Evolutionary conservation across 2,329 filamentous ascomycete species (phyloP).

Genomic region (Gyromitra esculenta): DNA sequence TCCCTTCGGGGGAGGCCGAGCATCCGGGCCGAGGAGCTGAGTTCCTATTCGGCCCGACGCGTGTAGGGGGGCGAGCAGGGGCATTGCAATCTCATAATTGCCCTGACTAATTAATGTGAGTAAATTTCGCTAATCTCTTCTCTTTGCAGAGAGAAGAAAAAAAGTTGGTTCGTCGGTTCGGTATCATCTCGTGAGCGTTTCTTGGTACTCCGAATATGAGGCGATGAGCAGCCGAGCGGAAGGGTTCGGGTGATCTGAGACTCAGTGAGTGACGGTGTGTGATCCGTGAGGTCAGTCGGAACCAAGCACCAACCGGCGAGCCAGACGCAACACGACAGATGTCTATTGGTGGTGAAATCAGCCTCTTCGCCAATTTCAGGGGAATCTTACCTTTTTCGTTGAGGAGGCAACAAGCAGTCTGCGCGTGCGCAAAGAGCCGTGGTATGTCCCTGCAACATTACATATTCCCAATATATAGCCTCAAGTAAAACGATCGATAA

Average conservation of each 20-base stretch:
- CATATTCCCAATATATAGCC: constrained; percentile 26
- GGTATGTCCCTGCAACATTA: constrained; percentile 35
- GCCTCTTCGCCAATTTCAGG: constrained; percentile 20
- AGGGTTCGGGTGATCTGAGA: constrained; percentile 45
- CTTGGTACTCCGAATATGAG: constrained; percentile 27
- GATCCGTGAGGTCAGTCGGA: constrained; percentile 44
- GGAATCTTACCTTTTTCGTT: constrained; percentile 2
- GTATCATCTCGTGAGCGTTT: constrained; percentile 30
- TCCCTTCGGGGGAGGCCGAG: background rate
- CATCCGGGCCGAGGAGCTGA: constrained; percentile 12
- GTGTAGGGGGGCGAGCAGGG: background rate
- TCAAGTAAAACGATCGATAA: constrained; percentile 29
- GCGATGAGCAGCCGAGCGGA: constrained; percentile 29
- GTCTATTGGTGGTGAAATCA: constrained; percentile 27
- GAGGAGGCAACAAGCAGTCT: background rate
- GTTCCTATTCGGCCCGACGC: constrained; percentile 25
- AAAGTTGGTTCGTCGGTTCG: constrained; percentile 32
- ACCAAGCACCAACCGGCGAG: constrained; percentile 21
- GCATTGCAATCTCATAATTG: constrained; percentile 13
- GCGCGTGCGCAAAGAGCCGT: constrained; percentile 30
- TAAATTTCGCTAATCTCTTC: constrained; percentile 34
- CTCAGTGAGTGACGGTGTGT: constrained; percentile 43
- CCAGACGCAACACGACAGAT: constrained; percentile 11
- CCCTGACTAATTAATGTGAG: constrained; percentile 27
- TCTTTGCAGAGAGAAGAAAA: constrained; percentile 33